phyloP scores from a whole-genome alignment of 2,329 filamentous ascomycete species.

The Penicillium sp. region DNA sequence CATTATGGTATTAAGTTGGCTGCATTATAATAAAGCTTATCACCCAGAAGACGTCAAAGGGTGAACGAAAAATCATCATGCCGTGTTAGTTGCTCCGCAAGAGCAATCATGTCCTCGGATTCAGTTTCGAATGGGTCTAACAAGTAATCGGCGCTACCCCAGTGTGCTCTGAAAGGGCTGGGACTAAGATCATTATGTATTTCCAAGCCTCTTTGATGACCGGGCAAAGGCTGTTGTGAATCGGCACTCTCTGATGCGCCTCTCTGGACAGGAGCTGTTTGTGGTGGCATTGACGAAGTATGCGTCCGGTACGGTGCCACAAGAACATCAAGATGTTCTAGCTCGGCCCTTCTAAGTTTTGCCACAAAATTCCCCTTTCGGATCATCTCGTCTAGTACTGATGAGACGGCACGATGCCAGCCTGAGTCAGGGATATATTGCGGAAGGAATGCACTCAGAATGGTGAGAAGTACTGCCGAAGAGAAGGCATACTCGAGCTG shows the following conservation, averaged over 20 bases:
- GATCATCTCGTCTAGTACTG: neutral
- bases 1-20: too few species aligned
- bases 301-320: neutral
- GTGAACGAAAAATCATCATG: conserved; percentile 2
- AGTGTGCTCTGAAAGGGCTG: neutral
- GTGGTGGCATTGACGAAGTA: neutral
- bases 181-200: neutral
- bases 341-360: neutral
- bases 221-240: neutral
- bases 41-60: neutral
- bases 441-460: neutral
- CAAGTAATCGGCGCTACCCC: neutral
- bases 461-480: neutral
- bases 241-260: neutral
- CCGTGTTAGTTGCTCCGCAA: conserved; percentile 1
- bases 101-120: neutral
- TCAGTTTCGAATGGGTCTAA: neutral
- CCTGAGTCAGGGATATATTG: neutral
- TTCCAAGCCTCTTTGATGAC: neutral
- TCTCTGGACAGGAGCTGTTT: neutral
- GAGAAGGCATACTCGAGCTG: conserved; percentile 4
- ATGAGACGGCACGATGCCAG: neutral
- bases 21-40: too few species aligned
- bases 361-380: neutral
- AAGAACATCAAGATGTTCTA: neutral